These are phyloP conservation scores for Cryptococcus sp. DNA, from an alignment of 1,284 basidiomycete genomes.

Conservation along the genomic window DNA sequence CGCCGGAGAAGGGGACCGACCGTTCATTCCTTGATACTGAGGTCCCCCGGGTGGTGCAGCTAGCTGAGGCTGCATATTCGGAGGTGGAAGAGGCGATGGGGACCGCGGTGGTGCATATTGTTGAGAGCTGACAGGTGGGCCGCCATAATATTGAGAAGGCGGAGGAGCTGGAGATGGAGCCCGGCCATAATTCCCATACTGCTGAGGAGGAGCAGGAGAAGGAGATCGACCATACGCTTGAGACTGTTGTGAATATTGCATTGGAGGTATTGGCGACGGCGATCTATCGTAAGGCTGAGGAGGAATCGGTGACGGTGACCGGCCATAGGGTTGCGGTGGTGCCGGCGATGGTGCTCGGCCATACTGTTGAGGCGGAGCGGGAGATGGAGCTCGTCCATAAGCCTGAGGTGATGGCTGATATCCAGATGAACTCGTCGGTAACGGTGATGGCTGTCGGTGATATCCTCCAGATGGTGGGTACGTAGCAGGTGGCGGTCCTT, in stretches of 20 bases:
- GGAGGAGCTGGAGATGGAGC: too few relatives aligned
- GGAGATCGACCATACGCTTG: neutral
- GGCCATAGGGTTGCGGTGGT: slow-evolving; percentile 1
- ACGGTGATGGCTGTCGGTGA: neutral
- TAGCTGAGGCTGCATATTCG: slow-evolving; percentile 1
- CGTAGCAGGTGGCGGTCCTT: neutral
- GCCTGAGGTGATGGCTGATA: neutral
- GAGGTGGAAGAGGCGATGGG: neutral
- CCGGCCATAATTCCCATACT: too few relatives aligned
- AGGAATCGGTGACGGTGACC: slow-evolving; percentile 10
- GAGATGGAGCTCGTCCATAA: neutral
- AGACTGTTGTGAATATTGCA: neutral
- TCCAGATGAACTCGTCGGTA: neutral
- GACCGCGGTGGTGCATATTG: slow-evolving; percentile 2
- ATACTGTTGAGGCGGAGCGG: neutral
- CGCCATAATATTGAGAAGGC: too few relatives aligned
- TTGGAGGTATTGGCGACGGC: slow-evolving; percentile 9
- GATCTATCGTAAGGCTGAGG: slow-evolving; percentile 1
- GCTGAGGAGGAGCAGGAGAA: too few relatives aligned
- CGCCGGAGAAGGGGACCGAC: slow-evolving; percentile 2
- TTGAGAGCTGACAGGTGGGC: neutral
- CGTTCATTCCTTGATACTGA: neutral
- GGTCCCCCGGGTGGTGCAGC: neutral
- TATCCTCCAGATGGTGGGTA: neutral
- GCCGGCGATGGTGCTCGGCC: neutral